phyloP scores from a whole-genome alignment of 331 rosid species.

The Cydonia oblonga region DNA sequence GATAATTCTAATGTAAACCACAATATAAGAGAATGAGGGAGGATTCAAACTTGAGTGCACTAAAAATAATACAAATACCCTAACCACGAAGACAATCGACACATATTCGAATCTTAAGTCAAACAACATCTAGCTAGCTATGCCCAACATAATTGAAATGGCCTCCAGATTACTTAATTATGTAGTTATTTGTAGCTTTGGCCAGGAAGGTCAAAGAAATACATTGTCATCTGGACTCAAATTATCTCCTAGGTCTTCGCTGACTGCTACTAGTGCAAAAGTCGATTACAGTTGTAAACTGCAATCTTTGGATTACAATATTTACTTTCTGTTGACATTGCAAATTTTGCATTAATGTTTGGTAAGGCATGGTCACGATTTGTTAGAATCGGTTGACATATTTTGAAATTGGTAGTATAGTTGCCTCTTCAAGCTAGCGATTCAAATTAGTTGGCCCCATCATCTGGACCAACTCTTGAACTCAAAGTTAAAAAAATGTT shows the following conservation, averaged over 20 bases:
- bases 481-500: neutral
- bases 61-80: neutral
- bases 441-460: slow-evolving; percentile 26
- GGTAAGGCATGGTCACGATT: slow-evolving; percentile 39
- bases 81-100: neutral
- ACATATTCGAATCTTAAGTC: neutral
- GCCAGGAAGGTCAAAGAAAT: neutral
- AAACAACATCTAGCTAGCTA: neutral
- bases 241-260: neutral
- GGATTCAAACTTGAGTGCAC: neutral
- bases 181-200: neutral
- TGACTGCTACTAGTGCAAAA: neutral
- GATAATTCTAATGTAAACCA: neutral
- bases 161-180: neutral
- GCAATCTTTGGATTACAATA: slow-evolving; percentile 4
- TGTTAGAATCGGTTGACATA: slow-evolving; percentile 48
- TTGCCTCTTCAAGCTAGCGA: slow-evolving; percentile 16
- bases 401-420: slow-evolving; percentile 14
- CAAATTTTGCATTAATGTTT: slow-evolving; percentile 9
- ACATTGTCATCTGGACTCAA: neutral
- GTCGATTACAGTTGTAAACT: slow-evolving; percentile 36
- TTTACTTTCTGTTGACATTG: slow-evolving; percentile 30
- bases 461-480: slow-evolving; percentile 13
- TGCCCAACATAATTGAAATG: neutral
- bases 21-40: neutral